Percentiles rank a stretch among this genome's conserved stretches.
Evolutionary conservation across 2,329 filamentous ascomycete genomes (phyloP).

Genomic region (Lachnellula cervina): DNA sequence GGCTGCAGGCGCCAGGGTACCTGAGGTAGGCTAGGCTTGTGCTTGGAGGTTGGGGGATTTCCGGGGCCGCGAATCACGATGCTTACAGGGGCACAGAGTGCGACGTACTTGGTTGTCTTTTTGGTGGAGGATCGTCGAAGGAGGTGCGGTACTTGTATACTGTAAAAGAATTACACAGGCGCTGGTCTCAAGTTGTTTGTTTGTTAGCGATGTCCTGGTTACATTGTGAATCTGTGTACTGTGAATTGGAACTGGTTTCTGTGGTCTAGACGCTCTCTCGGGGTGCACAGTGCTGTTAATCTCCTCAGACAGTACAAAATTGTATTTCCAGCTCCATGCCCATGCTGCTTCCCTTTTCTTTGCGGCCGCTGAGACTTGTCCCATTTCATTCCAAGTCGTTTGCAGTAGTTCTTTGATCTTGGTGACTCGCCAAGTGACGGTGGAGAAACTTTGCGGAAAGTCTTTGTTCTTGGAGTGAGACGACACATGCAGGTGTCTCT

Average conservation of each 20-base stretch:
- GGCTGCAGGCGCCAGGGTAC: neutral
- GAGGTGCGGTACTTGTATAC: too few species aligned
- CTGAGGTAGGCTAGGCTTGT: neutral
- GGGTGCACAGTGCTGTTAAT: too few species aligned
- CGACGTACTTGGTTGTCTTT: neutral
- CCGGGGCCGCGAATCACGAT: constrained; percentile 7
- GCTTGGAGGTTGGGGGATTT: constrained; percentile 1
- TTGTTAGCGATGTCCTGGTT: too few species aligned
- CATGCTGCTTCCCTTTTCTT: too few species aligned
- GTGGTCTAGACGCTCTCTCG: too few species aligned
- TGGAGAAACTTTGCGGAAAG: neutral
- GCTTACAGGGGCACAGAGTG: neutral
- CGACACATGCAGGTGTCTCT: too few species aligned
- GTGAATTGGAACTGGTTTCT: too few species aligned
- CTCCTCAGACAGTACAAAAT: too few species aligned
- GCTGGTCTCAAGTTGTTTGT: too few species aligned
- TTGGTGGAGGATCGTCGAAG: neutral
- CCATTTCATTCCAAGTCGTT: neutral
- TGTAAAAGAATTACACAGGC: neutral
- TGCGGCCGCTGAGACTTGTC: too few species aligned
- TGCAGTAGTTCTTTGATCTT: neutral
- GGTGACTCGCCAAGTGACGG: neutral
- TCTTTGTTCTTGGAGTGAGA: neutral
- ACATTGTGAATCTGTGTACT: too few species aligned
- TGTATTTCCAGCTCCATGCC: too few species aligned